These are phyloP conservation scores for Metarhizium robertsii DNA, from an alignment of 2,329 filamentous ascomycete genomes.

Conservation along the genomic window DNA sequence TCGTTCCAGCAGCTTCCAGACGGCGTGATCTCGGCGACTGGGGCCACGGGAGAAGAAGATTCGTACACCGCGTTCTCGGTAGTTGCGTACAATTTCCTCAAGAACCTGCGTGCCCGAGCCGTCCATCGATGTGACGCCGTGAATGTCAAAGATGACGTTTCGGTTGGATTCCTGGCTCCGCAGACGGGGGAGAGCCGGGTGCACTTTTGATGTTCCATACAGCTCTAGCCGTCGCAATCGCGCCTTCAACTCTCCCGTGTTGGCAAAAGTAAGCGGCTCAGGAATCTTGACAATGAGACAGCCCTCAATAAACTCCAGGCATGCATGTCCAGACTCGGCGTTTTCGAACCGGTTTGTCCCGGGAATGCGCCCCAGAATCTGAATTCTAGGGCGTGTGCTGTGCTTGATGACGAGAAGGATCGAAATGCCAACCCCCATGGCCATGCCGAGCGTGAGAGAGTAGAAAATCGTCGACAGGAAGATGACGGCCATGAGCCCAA, in stretches of 20 bases:
- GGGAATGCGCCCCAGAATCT: conserved; percentile 85
- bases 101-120: conserved; percentile 89
- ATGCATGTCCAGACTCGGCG: conserved; percentile 62
- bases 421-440: conserved; percentile 84
- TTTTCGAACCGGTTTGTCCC: conserved; percentile 81
- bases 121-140: conserved; percentile 92
- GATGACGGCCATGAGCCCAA: conserved; percentile 81
- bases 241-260: conserved; percentile 85
- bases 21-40: conserved; percentile 35
- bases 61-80: conserved; percentile 65
- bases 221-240: conserved; percentile 75
- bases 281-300: conserved; percentile 96
- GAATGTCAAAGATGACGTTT: conserved; percentile 94
- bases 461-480: conserved; percentile 91
- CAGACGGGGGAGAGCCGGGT: conserved; percentile 78
- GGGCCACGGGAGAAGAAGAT: conserved; percentile 64
- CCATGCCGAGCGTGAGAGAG: conserved; percentile 87
- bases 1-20: conserved; percentile 63
- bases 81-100: conserved; percentile 75
- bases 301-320: conserved; percentile 81
- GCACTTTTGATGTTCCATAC: conserved; percentile 77
- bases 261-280: conserved; percentile 92
- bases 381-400: conserved; percentile 84
- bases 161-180: conserved; percentile 71
- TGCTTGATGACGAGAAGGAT: conserved; percentile 84